Evolutionary conservation across 2,329 filamentous ascomycete species (phyloP).

Genomic region (Scopulariopsis brevicaulis): DNA sequence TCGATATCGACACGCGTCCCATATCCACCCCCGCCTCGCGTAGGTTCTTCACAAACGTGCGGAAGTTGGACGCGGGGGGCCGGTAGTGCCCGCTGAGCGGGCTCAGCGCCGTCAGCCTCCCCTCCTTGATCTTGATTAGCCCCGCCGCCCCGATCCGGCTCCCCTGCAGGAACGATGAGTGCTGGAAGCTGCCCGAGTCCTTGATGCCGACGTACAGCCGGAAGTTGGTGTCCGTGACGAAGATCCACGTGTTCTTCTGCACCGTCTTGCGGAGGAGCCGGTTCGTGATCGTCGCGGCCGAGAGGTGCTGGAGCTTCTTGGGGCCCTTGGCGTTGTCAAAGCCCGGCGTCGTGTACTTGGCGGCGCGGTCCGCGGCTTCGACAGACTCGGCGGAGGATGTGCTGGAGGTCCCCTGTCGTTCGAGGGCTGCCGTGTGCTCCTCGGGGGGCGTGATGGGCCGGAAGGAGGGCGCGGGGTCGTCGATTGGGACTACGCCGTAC

Average conservation of each 20-base stretch:
- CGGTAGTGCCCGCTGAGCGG: slow-evolving; percentile 73
- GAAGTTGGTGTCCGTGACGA: slow-evolving; percentile 77
- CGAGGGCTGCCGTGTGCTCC: slow-evolving; percentile 10
- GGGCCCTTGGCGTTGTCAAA: slow-evolving; percentile 48
- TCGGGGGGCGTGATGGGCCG: slow-evolving; percentile 9
- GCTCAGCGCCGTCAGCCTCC: slow-evolving; percentile 61
- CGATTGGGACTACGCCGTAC: slow-evolving; percentile 54
- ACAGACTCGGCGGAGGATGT: slow-evolving; percentile 29
- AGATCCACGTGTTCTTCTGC: slow-evolving; percentile 88
- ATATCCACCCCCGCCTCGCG: slow-evolving; percentile 68
- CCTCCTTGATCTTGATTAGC: slow-evolving; percentile 74
- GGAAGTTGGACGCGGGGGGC: slow-evolving; percentile 72
- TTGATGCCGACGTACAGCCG: slow-evolving; percentile 87
- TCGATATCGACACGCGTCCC: slow-evolving; percentile 64
- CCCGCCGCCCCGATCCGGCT: slow-evolving; percentile 73
- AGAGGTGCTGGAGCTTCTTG: slow-evolving; percentile 48
- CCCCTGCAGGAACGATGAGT: slow-evolving; percentile 80
- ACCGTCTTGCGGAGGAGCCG: slow-evolving; percentile 68
- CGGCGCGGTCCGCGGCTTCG: slow-evolving; percentile 47
- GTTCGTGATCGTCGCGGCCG: slow-evolving; percentile 63
- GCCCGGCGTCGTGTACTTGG: slow-evolving; percentile 31
- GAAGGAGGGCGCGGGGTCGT: slow-evolving; percentile 40
- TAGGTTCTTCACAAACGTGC: slow-evolving; percentile 65
- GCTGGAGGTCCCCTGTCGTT: not conserved
- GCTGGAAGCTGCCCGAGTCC: slow-evolving; percentile 77